phyloP scores from a whole-genome alignment of 2,329 filamentous ascomycete genomes.

The Aspergillus tubingensis region DNA sequence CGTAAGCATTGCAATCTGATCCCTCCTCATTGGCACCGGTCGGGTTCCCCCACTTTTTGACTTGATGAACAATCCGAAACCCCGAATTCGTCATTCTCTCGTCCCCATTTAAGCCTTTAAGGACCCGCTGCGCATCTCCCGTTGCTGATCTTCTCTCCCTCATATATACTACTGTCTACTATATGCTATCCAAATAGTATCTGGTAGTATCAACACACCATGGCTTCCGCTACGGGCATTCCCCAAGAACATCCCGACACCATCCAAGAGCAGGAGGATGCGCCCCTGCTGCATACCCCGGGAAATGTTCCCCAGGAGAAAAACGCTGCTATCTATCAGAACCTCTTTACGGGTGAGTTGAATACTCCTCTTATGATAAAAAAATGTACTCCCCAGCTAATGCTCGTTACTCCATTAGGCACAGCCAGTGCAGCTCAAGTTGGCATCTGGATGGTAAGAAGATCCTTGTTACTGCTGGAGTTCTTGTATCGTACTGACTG shows the following conservation, averaged over 20 bases:
- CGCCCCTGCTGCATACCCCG: slow-evolving; percentile 69
- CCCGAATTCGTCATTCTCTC: slow-evolving; percentile 2
- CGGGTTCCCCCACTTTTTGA: neutral
- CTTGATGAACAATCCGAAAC: neutral
- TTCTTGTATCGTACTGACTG: neutral
- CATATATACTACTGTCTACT: too few species aligned
- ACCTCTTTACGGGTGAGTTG: slow-evolving; percentile 71
- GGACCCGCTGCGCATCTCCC: too few species aligned
- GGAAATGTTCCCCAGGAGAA: slow-evolving; percentile 74
- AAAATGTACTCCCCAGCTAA: neutral
- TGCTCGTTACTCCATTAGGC: slow-evolving; percentile 52
- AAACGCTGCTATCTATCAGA: slow-evolving; percentile 64
- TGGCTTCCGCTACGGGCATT: slow-evolving; percentile 70
- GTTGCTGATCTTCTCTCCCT: too few species aligned
- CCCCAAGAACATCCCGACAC: slow-evolving; percentile 54
- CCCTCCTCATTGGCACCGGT: neutral
- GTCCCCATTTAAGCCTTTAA: slow-evolving; percentile 9
- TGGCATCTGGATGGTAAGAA: slow-evolving; percentile 67
- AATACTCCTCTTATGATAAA: too few species aligned
- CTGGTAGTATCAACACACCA: slow-evolving; percentile 33
- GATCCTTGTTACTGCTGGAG: too few species aligned
- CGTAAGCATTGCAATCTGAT: neutral
- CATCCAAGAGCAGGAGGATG: slow-evolving; percentile 55
- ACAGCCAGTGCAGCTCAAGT: slow-evolving; percentile 79
- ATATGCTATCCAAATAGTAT: too few species aligned